These are phyloP conservation scores for Botrytis paeoniae DNA, from an alignment of 2,329 filamentous ascomycete genomes.

Conservation along the genomic window DNA sequence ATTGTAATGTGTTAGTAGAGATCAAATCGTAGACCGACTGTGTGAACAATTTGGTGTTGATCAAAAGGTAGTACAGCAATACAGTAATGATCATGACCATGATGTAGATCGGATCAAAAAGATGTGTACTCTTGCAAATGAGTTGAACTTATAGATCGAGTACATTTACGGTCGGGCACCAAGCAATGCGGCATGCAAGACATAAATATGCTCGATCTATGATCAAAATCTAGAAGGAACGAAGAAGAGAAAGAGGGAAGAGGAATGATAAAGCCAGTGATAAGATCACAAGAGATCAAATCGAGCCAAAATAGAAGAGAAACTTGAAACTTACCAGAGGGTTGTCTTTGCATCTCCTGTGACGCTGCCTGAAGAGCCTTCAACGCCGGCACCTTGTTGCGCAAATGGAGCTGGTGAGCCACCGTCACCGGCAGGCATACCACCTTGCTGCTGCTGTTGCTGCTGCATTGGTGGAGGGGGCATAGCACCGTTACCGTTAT, in stretches of 20 bases:
- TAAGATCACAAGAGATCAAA: background rate
- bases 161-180: background rate
- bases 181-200: constrained; percentile 46
- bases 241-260: constrained; percentile 39
- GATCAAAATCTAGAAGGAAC: background rate
- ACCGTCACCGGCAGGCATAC: constrained; percentile 55
- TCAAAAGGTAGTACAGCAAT: background rate
- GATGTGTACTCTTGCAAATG: background rate
- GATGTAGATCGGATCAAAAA: background rate
- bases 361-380: constrained; percentile 39
- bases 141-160: background rate
- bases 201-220: constrained; percentile 26
- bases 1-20: constrained; percentile 17
- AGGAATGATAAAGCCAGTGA: constrained; percentile 30
- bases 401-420: constrained; percentile 50
- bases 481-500: constrained; percentile 40
- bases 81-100: background rate
- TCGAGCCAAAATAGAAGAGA: background rate
- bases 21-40: background rate
- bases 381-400: constrained; percentile 40
- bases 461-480: constrained; percentile 48
- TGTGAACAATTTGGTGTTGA: background rate
- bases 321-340: constrained; percentile 47
- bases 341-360: constrained; percentile 53
- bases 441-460: constrained; percentile 30